phyloP scores from a whole-genome alignment of 306 rosid genomes.

The Coriaria nepalensis region DNA sequence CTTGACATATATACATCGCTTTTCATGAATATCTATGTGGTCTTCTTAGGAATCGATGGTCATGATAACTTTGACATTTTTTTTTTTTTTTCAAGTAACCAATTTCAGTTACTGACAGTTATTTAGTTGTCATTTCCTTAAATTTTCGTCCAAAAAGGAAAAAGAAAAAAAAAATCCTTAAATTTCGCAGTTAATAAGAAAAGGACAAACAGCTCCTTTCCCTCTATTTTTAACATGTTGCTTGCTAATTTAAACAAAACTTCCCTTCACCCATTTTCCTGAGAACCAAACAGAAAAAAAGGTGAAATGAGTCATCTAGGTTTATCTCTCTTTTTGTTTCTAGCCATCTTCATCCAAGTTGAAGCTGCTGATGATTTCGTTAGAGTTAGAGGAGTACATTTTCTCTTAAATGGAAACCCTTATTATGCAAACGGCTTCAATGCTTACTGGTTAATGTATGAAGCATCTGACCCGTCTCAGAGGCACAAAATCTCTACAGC shows the following conservation, averaged over 20 bases:
- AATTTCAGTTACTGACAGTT: too few species aligned
- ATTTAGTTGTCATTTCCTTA: too few species aligned
- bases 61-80: too few species aligned
- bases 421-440: slow-evolving; percentile 87
- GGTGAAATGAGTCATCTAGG: slow-evolving; percentile 48
- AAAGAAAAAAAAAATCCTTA: too few species aligned
- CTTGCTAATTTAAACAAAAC: too few species aligned
- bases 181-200: too few species aligned
- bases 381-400: slow-evolving; percentile 57
- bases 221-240: slow-evolving; percentile 14
- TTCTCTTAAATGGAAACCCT: slow-evolving; percentile 55
- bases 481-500: slow-evolving; percentile 58
- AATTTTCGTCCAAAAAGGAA: too few species aligned
- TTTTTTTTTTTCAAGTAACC: too few species aligned
- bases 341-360: slow-evolving; percentile 27
- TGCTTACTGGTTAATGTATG: slow-evolving; percentile 86
- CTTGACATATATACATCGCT: too few species aligned
- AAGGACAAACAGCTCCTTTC: too few species aligned
- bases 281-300: slow-evolving; percentile 9
- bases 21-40: too few species aligned
- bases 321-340: slow-evolving; percentile 29
- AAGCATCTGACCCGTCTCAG: slow-evolving; percentile 76
- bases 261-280: slow-evolving; percentile 4
- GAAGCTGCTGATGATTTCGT: slow-evolving; percentile 62
- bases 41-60: too few species aligned